Conservation (phyloP, 83 land plant genomes). For the Picea mariana region DNA sequence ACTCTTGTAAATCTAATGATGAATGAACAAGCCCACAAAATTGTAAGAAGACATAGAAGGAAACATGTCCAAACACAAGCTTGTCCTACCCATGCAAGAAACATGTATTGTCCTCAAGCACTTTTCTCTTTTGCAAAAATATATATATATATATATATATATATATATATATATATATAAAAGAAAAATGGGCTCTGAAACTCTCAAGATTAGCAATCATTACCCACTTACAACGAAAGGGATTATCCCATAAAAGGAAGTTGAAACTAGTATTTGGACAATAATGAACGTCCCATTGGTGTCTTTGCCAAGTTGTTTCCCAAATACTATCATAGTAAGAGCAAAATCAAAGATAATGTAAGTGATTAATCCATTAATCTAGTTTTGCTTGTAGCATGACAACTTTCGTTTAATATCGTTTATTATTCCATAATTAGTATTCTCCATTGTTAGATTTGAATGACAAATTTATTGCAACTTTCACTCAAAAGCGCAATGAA, state of each 20-base stretch:
- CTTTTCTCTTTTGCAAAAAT: slow-evolving; percentile 27
- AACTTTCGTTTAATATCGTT: no score
- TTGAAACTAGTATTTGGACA: slow-evolving; percentile 59
- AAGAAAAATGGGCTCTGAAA: slow-evolving; percentile 65
- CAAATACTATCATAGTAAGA: no score
- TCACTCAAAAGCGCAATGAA: no score
- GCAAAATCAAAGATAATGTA: no score
- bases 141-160: no score
- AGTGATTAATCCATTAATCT: no score
- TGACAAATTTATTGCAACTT: no score
- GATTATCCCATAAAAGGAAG: slow-evolving; percentile 61
- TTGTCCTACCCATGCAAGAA: slow-evolving; percentile 82
- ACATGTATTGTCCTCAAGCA: slow-evolving; percentile 52
- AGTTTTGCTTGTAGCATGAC: no score
- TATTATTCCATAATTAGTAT: no score
- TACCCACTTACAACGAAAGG: slow-evolving; percentile 68
- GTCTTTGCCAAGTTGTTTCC: slow-evolving; percentile 17
- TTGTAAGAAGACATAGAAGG: slow-evolving; percentile 64
- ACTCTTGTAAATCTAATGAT: slow-evolving; percentile 84
- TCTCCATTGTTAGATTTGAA: no score
- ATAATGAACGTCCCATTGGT: slow-evolving; percentile 47
- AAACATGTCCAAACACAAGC: slow-evolving; percentile 86
- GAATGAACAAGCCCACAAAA: slow-evolving; percentile 68
- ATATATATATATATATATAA: slow-evolving; percentile 61
- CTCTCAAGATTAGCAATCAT: slow-evolving; percentile 55